A percentile compares a stretch with the other conserved stretches of the same genome.
phyloP scores from a whole-genome alignment of 306 rosid genomes.

The Trifolium dubium region DNA sequence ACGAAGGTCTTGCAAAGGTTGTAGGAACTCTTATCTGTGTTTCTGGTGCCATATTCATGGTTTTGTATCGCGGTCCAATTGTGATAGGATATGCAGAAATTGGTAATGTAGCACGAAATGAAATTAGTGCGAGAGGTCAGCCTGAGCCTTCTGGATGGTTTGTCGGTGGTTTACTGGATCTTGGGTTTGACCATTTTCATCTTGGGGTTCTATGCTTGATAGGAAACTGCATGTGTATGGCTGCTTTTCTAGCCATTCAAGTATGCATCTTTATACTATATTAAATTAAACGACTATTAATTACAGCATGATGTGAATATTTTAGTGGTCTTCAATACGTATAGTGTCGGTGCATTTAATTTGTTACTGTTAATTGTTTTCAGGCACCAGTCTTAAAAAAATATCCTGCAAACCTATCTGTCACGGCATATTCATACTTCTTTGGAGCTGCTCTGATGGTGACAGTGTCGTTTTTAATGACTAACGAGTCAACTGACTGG shows the following conservation, averaged over 20 bases:
- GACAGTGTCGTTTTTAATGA: conserved; percentile 63
- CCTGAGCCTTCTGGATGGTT: conserved; percentile 88
- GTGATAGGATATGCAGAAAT: conserved; percentile 59
- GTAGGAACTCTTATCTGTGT: conserved; percentile 83
- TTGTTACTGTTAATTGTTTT: conserved; percentile 40
- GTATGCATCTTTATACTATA: conserved; percentile 44
- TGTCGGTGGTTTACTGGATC: conserved; percentile 53
- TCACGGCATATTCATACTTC: conserved; percentile 80
- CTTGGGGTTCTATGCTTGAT: conserved; percentile 85
- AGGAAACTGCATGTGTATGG: conserved; percentile 97
- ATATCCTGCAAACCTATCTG: conserved; percentile 81
- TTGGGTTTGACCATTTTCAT: conserved; percentile 75
- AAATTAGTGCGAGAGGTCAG: conserved; percentile 82
- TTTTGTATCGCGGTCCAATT: conserved; percentile 76
- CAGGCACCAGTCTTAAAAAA: conserved; percentile 87
- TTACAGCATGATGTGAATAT: not conserved
- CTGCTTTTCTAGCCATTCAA: conserved; percentile 86
- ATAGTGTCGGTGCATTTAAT: not conserved
- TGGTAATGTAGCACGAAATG: conserved; percentile 45
- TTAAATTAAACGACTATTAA: not conserved
- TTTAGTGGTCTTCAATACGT: not conserved
- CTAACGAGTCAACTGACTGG: conserved; percentile 71
- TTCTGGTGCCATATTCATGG: conserved; percentile 87
- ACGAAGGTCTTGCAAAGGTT: conserved; percentile 87
- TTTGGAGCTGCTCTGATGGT: conserved; percentile 78